These are phyloP conservation scores for Calvatia gigantea DNA, from an alignment of 768 basidiomycete genomes.

Conservation along the genomic window DNA sequence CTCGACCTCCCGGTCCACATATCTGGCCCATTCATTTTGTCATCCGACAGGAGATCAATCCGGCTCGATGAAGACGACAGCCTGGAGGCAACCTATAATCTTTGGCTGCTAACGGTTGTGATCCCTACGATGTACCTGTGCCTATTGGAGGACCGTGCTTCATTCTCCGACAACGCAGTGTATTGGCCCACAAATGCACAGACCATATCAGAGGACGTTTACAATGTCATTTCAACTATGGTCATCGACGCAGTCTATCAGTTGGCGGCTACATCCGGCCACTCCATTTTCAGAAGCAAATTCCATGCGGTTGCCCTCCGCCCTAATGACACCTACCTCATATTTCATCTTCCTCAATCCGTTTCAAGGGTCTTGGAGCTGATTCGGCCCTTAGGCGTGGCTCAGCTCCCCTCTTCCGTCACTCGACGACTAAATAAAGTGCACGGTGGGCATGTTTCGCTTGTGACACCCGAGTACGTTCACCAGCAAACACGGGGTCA, in stretches of 20 bases:
- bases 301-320: constrained; percentile 1
- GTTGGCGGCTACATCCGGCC: background rate
- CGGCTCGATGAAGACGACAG: constrained; percentile 34
- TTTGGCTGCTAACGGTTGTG: constrained; percentile 35
- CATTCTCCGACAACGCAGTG: constrained; percentile 16
- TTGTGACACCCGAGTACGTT: constrained; percentile 4
- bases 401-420: background rate
- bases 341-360: background rate
- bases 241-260: constrained; percentile 5
- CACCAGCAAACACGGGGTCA: constrained; percentile 4
- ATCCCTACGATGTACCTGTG: constrained; percentile 36
- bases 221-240: constrained; percentile 15
- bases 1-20: constrained; percentile 43
- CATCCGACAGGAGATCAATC: constrained; percentile 41
- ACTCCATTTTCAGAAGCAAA: constrained; percentile 11
- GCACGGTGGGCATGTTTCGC: background rate
- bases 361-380: background rate
- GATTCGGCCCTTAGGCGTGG: background rate
- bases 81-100: constrained; percentile 36
- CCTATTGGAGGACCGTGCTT: constrained; percentile 30
- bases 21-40: constrained; percentile 42
- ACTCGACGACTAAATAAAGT: background rate
- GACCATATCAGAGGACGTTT: background rate
- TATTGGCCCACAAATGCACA: constrained; percentile 33
- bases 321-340: background rate